Percentiles rank a stretch among this genome's conserved stretches.
These are phyloP conservation scores for Emydomyces testavorans DNA, from an alignment of 2,329 filamentous ascomycete species.

Conservation along the genomic window DNA sequence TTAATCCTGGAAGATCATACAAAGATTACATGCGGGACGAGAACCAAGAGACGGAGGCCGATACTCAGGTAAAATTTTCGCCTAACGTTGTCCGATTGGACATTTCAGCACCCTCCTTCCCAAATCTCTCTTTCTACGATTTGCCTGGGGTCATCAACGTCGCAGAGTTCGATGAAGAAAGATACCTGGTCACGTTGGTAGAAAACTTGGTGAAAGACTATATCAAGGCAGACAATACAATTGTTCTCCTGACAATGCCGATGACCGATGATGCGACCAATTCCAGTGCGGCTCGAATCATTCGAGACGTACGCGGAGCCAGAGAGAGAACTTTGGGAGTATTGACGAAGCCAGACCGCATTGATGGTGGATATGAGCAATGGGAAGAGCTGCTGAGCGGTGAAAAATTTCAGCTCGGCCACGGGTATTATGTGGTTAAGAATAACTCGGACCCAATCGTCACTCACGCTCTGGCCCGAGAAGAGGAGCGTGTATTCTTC, in stretches of 20 bases:
- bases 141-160: constrained; percentile 72
- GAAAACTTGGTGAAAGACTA: constrained; percentile 59
- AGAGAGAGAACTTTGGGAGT: constrained; percentile 57
- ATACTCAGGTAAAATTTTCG: constrained; percentile 54
- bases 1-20: constrained; percentile 52
- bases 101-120: constrained; percentile 59
- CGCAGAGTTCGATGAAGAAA: constrained; percentile 50
- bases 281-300: constrained; percentile 56
- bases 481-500: constrained; percentile 44
- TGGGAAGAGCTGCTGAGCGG: constrained; percentile 55
- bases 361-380: constrained; percentile 42
- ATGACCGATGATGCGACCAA: constrained; percentile 71
- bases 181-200: constrained; percentile 60
- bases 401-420: constrained; percentile 50
- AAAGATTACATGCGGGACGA: constrained; percentile 44
- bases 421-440: constrained; percentile 72
- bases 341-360: constrained; percentile 71
- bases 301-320: constrained; percentile 45
- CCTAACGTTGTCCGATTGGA: constrained; percentile 70
- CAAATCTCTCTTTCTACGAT: constrained; percentile 72
- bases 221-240: constrained; percentile 55
- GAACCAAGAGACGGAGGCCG: constrained; percentile 28
- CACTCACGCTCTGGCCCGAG: constrained; percentile 39
- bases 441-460: constrained; percentile 37
- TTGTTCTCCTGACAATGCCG: constrained; percentile 64